phyloP scores from a whole-genome alignment of 352 stramenopile genomes.

The Aphanomyces cochlioides region DNA sequence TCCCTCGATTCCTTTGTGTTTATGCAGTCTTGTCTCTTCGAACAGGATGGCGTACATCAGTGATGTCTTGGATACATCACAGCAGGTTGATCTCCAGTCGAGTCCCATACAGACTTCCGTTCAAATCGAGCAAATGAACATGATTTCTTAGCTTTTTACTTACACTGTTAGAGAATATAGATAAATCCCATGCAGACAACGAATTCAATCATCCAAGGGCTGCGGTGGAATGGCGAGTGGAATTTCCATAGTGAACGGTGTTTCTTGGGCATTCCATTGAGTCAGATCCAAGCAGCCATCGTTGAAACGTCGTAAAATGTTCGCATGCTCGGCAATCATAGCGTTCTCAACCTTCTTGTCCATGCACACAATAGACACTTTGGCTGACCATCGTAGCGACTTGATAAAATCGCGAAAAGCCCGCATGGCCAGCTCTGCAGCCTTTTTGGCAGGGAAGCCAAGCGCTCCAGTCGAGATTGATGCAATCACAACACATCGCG shows the following conservation, averaged over 20 bases:
- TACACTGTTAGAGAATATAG: too few species aligned
- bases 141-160: too few species aligned
- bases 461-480: constrained; percentile 39
- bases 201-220: too few species aligned
- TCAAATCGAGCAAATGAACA: too few species aligned
- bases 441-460: constrained; percentile 38
- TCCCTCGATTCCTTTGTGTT: constrained; percentile 14
- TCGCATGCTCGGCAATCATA: neutral
- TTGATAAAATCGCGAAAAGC: constrained; percentile 41
- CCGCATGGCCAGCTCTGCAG: constrained; percentile 45
- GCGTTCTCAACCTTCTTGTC: constrained; percentile 6
- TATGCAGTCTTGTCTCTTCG: neutral
- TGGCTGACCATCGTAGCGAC: neutral
- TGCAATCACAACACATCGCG: constrained; percentile 34
- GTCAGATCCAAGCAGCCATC: neutral
- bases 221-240: too few species aligned
- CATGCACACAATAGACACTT: constrained; percentile 15
- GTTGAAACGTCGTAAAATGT: constrained; percentile 20
- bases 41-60: too few species aligned
- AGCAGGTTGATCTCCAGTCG: too few species aligned
- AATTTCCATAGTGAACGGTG: too few species aligned
- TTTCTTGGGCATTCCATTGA: too few species aligned
- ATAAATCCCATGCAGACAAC: too few species aligned
- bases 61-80: too few species aligned
- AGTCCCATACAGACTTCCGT: too few species aligned